Evolutionary conservation across 2,329 filamentous ascomycete genomes (phyloP).

Genomic region (Fusarium guadeloupense): DNA sequence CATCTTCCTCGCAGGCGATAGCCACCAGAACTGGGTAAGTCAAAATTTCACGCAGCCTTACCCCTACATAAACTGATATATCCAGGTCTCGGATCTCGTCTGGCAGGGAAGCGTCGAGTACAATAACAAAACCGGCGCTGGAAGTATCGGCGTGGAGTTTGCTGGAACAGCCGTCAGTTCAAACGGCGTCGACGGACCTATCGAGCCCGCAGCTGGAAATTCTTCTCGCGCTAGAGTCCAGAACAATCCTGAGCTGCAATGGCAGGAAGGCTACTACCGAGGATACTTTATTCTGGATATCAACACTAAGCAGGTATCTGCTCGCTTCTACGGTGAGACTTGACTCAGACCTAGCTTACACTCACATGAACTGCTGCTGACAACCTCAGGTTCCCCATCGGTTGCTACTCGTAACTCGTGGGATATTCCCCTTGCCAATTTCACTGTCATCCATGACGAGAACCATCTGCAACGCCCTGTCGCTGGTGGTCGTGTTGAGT

Average conservation of each 20-base stretch:
- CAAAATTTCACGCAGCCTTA: accelerated
- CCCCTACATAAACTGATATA: neutral
- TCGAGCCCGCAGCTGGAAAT: constrained; percentile 50
- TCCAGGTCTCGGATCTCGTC: constrained; percentile 66
- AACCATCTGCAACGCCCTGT: constrained; percentile 63
- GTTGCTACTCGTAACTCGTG: constrained; percentile 67
- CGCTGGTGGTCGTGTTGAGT: constrained; percentile 57
- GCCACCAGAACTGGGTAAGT: constrained; percentile 55
- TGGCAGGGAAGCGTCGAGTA: constrained; percentile 66
- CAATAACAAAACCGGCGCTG: constrained; percentile 61
- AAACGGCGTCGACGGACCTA: constrained; percentile 51
- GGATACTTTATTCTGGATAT: constrained; percentile 76
- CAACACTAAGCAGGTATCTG: constrained; percentile 64
- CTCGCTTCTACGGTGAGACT: constrained; percentile 66
- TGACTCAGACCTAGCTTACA: neutral
- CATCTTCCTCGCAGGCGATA: constrained; percentile 76
- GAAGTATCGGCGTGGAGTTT: constrained; percentile 69
- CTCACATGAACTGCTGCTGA: neutral
- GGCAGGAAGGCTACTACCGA: constrained; percentile 78
- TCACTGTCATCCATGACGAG: constrained; percentile 70
- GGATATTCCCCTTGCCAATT: constrained; percentile 75
- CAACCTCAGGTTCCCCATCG: constrained; percentile 54
- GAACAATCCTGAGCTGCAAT: constrained; percentile 72
- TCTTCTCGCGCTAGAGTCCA: constrained; percentile 28
- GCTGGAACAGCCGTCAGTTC: constrained; percentile 70